A percentile compares a stretch with the other conserved stretches of the same genome.
phyloP scores from a whole-genome alignment of 2,329 filamentous ascomycete species.

The Elsinoe australis region DNA sequence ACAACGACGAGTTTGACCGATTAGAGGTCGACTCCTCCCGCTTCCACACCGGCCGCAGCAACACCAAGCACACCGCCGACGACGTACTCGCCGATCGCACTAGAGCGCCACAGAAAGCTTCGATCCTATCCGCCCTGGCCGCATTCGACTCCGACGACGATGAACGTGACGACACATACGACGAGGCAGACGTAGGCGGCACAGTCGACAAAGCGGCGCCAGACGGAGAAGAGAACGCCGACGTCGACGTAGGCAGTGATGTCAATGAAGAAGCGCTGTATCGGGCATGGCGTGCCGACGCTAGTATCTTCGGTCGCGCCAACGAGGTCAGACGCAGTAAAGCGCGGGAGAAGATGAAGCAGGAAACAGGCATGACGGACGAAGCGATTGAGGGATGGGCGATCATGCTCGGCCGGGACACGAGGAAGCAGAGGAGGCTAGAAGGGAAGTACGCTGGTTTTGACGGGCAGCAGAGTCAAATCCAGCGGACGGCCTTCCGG shows the following conservation, averaged over 20 bases:
- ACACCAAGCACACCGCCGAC: conserved; percentile 59
- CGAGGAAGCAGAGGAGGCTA: conserved; percentile 58
- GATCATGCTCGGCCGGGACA: conserved; percentile 70
- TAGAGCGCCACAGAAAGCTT: conserved; percentile 65
- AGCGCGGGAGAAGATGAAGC: conserved; percentile 56
- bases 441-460: conserved; percentile 66
- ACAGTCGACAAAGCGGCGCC: conserved; percentile 60
- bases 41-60: conserved; percentile 71
- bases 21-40: conserved; percentile 59
- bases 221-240: conserved; percentile 47
- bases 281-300: conserved; percentile 58
- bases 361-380: conserved; percentile 81
- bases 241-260: conserved; percentile 38
- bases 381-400: conserved; percentile 93
- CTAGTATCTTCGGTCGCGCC: conserved; percentile 63
- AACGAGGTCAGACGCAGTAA: conserved; percentile 59
- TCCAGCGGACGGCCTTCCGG: conserved; percentile 60
- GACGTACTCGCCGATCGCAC: conserved; percentile 59
- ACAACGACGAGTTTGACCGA: conserved; percentile 70
- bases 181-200: conserved; percentile 83
- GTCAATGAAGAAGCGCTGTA: conserved; percentile 66
- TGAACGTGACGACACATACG: conserved; percentile 94
- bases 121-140: conserved; percentile 79
- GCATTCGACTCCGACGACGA: conserved; percentile 91
- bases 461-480: conserved; percentile 55